phyloP scores from a whole-genome alignment of 2,329 filamentous ascomycete species.

The Fusarium cicatricum region DNA sequence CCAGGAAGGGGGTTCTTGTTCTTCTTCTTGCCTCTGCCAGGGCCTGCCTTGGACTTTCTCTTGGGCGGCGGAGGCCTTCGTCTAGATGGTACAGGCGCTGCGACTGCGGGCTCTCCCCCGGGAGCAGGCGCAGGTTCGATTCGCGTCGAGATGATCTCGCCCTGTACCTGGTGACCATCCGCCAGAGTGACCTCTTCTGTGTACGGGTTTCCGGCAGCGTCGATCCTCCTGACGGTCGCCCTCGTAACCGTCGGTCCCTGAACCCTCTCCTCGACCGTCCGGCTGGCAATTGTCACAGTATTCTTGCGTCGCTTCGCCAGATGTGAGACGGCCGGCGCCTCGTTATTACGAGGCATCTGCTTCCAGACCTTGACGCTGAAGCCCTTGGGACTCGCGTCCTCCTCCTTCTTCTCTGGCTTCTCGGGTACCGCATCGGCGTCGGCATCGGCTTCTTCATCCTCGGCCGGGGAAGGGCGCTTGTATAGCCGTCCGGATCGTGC shows the following conservation, averaged over 20 bases:
- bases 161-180: conserved; percentile 81
- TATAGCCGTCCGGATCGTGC: conserved; percentile 80
- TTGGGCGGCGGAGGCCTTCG: conserved; percentile 79
- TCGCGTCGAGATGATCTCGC: conserved; percentile 76
- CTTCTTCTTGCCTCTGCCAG: conserved; percentile 82
- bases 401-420: conserved; percentile 69
- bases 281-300: conserved; percentile 64
- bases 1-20: conserved; percentile 64
- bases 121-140: conserved; percentile 55
- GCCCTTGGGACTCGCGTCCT: conserved; percentile 62
- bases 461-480: conserved; percentile 71
- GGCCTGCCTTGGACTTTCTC: conserved; percentile 78
- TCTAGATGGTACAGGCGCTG: conserved; percentile 52
- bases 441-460: conserved; percentile 66
- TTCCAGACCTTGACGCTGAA: conserved; percentile 69
- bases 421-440: conserved; percentile 59
- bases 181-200: conserved; percentile 84
- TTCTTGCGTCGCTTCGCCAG: conserved; percentile 70
- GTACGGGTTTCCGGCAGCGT: conserved; percentile 81
- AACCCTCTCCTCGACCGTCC: conserved; percentile 55
- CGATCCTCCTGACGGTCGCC: conserved; percentile 80
- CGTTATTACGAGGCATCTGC: conserved; percentile 66
- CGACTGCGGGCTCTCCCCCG: conserved; percentile 62
- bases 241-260: conserved; percentile 71
- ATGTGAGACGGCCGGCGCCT: conserved; percentile 60